Conservation (phyloP, 2,329 filamentous ascomycete species). For the Chrysosporium queenslandicum region DNA sequence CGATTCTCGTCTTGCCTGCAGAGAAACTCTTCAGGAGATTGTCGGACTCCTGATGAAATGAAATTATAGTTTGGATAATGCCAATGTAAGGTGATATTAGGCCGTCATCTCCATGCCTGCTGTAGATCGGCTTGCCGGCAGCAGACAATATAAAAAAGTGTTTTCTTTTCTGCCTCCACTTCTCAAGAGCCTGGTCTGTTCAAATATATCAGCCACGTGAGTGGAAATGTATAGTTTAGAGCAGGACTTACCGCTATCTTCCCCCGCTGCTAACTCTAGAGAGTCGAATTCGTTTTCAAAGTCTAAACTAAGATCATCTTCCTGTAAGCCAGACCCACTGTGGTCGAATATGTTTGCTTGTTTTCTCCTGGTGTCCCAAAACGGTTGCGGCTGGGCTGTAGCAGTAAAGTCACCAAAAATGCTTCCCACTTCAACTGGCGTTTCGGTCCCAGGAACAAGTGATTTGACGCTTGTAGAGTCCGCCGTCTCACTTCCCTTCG, state of each 20-base stretch:
- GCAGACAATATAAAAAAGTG: slow-evolving; percentile 95
- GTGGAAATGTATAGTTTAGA: not conserved
- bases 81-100: slow-evolving; percentile 91
- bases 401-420: slow-evolving; percentile 60
- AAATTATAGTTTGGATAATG: slow-evolving; percentile 93
- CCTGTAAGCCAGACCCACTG: slow-evolving; percentile 28
- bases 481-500: slow-evolving; percentile 41
- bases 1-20: slow-evolving; percentile 76
- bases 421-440: slow-evolving; percentile 66
- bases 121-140: slow-evolving; percentile 95
- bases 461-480: slow-evolving; percentile 45
- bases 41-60: slow-evolving; percentile 75
- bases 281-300: slow-evolving; percentile 69
- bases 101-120: slow-evolving; percentile 79
- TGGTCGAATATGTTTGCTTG: slow-evolving; percentile 29
- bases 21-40: slow-evolving; percentile 75
- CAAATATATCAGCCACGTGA: slow-evolving; percentile 8
- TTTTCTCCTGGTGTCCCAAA: slow-evolving; percentile 1
- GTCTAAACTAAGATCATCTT: slow-evolving; percentile 49
- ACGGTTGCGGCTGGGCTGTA: not conserved
- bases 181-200: slow-evolving; percentile 43
- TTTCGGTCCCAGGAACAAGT: slow-evolving; percentile 45
- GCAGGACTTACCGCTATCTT: slow-evolving; percentile 45
- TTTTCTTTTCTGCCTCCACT: slow-evolving; percentile 89
- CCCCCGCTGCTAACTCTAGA: slow-evolving; percentile 48